Evolutionary conservation across 441 rosid genomes (phyloP).

Genomic region (Populus hybrid): DNA sequence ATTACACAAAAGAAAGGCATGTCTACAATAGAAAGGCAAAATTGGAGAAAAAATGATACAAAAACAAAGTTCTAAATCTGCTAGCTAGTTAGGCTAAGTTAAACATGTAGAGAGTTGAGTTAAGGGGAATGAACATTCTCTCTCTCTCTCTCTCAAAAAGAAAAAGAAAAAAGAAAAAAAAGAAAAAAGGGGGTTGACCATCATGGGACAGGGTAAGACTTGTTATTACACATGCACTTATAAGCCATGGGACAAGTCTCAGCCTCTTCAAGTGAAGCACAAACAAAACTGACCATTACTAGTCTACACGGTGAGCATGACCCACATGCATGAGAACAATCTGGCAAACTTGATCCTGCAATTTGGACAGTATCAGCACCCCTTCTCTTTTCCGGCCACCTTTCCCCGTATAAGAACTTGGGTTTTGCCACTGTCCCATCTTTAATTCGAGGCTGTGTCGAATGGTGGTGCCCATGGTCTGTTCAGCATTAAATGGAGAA

Average conservation of each 20-base stretch:
- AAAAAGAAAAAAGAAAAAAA: background rate
- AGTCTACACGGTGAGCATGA: conserved; percentile 84
- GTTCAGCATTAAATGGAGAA: background rate
- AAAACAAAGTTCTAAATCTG: background rate
- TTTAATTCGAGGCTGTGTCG: background rate
- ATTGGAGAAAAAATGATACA: background rate
- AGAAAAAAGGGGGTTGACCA: background rate
- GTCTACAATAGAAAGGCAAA: conserved; percentile 3
- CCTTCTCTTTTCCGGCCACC: conserved; percentile 22
- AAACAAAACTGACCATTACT: conserved; percentile 87
- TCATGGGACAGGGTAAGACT: conserved; percentile 81
- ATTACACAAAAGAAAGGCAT: conserved; percentile 13
- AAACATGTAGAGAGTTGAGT: background rate
- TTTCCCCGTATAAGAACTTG: conserved; percentile 27
- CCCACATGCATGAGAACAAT: conserved; percentile 90
- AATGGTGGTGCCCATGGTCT: conserved; percentile 36
- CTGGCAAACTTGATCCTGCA: conserved; percentile 86
- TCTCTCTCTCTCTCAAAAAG: background rate
- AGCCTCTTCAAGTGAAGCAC: conserved; percentile 69
- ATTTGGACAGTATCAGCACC: conserved; percentile 55
- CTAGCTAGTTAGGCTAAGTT: background rate
- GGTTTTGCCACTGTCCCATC: conserved; percentile 17
- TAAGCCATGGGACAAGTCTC: conserved; percentile 94
- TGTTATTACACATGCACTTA: conserved; percentile 81
- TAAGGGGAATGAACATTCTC: background rate